A percentile compares a stretch with the other conserved stretches of the same genome.
Evolutionary conservation across 768 basidiomycete genomes (phyloP).

Genomic region (Phanerodontia chrysosporium): DNA sequence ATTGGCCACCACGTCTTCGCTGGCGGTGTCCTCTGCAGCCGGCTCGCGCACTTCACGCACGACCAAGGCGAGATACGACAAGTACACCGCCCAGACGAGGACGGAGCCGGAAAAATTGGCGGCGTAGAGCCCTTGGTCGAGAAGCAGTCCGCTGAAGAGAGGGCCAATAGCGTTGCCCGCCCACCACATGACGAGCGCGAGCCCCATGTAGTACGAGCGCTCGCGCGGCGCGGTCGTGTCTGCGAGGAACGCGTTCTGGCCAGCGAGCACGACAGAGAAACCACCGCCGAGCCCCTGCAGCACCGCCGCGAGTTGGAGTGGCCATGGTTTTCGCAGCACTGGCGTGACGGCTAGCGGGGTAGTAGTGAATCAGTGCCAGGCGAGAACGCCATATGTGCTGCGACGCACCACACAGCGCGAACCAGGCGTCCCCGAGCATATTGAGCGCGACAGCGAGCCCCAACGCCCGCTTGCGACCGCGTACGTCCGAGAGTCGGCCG

Average conservation of each 20-base stretch:
- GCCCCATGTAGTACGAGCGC: constrained; percentile 2
- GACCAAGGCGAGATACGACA: not conserved
- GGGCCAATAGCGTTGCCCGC: not conserved
- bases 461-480: not conserved
- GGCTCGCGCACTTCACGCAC: not conserved
- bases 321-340: not conserved
- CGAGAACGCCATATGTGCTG: not conserved
- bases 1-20: not conserved
- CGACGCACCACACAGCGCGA: not conserved
- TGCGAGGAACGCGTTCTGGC: constrained; percentile 4
- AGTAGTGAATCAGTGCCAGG: not conserved
- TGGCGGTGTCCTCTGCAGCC: not conserved
- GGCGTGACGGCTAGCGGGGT: not conserved
- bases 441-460: not conserved
- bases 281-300: constrained; percentile 4
- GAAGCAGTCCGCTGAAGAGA: not conserved
- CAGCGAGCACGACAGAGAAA: not conserved
- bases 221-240: not conserved
- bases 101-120: not conserved
- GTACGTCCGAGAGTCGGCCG: not conserved
- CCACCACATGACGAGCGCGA: constrained; percentile 2
- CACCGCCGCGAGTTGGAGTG: not conserved
- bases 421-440: not conserved
- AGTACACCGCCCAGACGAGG: not conserved
- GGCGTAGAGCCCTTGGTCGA: not conserved